Evolutionary conservation across 768 basidiomycete species (phyloP), one percentile per base, ranked within the genome.

Genomic region (Leccinum incarnatum): DNA sequence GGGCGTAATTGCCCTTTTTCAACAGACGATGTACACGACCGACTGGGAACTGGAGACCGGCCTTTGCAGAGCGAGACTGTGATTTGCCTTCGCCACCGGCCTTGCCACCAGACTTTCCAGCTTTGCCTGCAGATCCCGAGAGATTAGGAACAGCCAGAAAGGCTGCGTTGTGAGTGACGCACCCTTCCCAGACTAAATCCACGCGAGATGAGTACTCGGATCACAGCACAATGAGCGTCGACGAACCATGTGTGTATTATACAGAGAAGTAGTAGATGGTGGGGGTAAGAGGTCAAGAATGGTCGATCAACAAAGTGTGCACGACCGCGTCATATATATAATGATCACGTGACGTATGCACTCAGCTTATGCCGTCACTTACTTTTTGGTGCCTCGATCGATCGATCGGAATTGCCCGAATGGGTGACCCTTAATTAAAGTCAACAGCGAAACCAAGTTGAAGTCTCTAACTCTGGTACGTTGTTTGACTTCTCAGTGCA

Each of bases 21-120:
- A 93, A 74, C 46, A 92, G 84, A 83, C 90, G 86, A 78, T 91
- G 92, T 61, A 93, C 85, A 88, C 92, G 92, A 81, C 92, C 92
- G 66, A 94, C 91, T 55, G 92, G 92, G 80, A 94, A 91, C 72
- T 89, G 86, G 56, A 89, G 83, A 66, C 87, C 87, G 12, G 87
- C 87, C 69, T 87, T 88, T 55, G 87, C 79, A 23, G 87, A 89
- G 54, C 87, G 85, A 14, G 88, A 89, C 66, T 84, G 83, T 4
- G 86, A 75, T 68, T 88, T 88, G 30, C 73, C 76, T 61, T 77
- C 78, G 52, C 76, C 62, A 27, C 70, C 68, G 29, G 83, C 76
- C 65, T 83, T 84, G 62, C 85, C 84, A 64, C 77, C 77, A 54
- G 72, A 77, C 69, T 81, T 81, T 65, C 78, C 78, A 55, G 76